Percentiles rank a stretch among this genome's conserved stretches.
phyloP scores from a whole-genome alignment of 257 asterid genomes.

The Nicotiana noctiflora region DNA sequence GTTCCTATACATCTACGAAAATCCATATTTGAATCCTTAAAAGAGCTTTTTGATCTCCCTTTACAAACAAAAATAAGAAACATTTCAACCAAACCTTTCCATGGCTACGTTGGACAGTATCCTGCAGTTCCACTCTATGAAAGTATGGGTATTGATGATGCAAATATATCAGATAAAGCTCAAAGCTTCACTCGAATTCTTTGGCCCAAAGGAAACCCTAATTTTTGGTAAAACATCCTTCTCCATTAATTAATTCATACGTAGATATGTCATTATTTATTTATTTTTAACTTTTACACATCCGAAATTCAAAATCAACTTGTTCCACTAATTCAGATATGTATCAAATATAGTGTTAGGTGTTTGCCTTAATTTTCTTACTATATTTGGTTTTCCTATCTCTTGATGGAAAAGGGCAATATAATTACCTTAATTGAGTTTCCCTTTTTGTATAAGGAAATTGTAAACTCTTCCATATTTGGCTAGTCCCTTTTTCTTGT shows the following conservation, averaged over 20 bases:
- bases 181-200: conserved; percentile 28
- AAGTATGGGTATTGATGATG: conserved; percentile 53
- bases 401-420: too few relatives aligned
- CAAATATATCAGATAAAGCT: conserved; percentile 16
- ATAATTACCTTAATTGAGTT: too few relatives aligned
- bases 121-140: conserved; percentile 47
- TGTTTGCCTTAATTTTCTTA: too few relatives aligned
- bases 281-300: background rate
- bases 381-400: too few relatives aligned
- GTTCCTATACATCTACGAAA: conserved; percentile 23
- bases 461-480: too few relatives aligned
- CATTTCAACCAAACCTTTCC: conserved; percentile 43
- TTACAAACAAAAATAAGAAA: conserved; percentile 34
- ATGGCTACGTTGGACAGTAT: conserved; percentile 57
- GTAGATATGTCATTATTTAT: too few relatives aligned
- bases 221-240: conserved; percentile 27
- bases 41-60: conserved; percentile 58
- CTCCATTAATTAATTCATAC: too few relatives aligned
- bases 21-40: conserved; percentile 23
- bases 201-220: conserved; percentile 57
- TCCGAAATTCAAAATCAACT: background rate
- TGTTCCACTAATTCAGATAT: background rate
- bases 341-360: too few relatives aligned
- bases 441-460: too few relatives aligned
- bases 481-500: too few relatives aligned